Conservation (phyloP, 176 grass and related monocot genomes). For the Eragrostis nindensis region DNA sequence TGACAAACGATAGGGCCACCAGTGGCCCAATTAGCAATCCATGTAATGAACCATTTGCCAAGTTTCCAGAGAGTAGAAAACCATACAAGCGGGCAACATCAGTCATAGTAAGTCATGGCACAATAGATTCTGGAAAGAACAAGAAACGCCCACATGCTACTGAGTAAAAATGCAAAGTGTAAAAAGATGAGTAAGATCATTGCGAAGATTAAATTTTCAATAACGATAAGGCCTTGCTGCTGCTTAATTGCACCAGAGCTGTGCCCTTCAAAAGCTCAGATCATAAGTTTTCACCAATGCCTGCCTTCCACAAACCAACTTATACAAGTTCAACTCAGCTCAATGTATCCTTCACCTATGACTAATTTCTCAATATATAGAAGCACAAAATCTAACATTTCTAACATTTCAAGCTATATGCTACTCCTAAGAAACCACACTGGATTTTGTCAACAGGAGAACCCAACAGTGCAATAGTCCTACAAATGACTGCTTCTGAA, state of each 20-base stretch:
- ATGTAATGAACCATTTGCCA: too few relatives aligned
- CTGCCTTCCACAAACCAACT: background rate
- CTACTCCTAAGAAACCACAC: background rate
- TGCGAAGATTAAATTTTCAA: background rate
- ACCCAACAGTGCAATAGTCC: constrained; percentile 15
- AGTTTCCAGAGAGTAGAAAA: too few relatives aligned
- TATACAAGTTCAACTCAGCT: background rate
- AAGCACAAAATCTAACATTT: background rate
- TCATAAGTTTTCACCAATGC: background rate
- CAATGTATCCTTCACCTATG: background rate
- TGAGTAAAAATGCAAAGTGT: background rate
- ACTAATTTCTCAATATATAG: background rate
- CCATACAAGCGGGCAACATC: too few relatives aligned
- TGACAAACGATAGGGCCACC: too few relatives aligned
- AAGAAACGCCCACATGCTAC: background rate
- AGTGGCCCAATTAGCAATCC: too few relatives aligned
- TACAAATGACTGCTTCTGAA: constrained; percentile 13
- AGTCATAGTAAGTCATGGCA: background rate
- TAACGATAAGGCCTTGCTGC: background rate
- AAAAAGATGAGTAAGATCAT: background rate
- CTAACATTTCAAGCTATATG: background rate
- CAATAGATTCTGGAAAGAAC: background rate
- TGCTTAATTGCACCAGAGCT: background rate
- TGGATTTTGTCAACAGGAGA: constrained; percentile 3
- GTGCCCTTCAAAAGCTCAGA: background rate